Evolutionary conservation across 2,329 filamentous ascomycete species (phyloP), one percentile per base, ranked within the genome.

Genomic region (Iodosphaeria phyllophila): DNA sequence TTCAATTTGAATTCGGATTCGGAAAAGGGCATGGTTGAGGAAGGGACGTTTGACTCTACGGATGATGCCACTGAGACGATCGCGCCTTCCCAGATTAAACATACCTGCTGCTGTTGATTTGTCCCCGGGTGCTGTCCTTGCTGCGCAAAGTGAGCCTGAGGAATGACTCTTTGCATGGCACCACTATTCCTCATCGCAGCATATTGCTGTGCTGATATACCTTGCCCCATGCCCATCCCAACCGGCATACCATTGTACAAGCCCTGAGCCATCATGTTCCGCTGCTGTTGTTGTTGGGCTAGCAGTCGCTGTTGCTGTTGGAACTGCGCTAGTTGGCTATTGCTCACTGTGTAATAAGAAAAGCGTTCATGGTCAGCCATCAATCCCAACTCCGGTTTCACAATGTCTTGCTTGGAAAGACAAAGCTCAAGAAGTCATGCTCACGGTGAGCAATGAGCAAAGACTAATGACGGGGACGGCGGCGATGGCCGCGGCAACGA

Each of bases 291-390:
- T 28, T 63, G 61, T 32, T 67, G 61, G 22, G 71, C 64, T 20
- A 56, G 52, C 24, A 58, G 45, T 4, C 62, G 48, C 28, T 67
- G 58, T 32, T 69, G 64, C 33, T 71, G 64, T 25, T 56, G 58
- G 31, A 65, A 37, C 25, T 56, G 52, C 28, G 52, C 40, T 42
- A 19, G 46, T 48, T 33, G 51, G 54, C 28, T 40, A 42, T 6
- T 20, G 19, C n/a, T 19, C 24, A 20, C 19, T 14, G 21, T 14
- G 16, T 20, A 26, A 18, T 26, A 15, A 19, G 14, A 16, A 18
- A 19, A 14, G 12, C 18, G 11, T 21, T 15, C 14, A 20, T n/a
- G n/a, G n/a, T n/a, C n/a, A n/a, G n/a, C n/a, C n/a, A n/a, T n/a
- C n/a, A n/a, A n/a, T n/a, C n/a, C n/a, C n/a, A n/a, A n/a, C n/a